Conservation (phyloP, 2,329 filamentous ascomycete genomes). For the Magnaporthiopsis incrustans region DNA sequence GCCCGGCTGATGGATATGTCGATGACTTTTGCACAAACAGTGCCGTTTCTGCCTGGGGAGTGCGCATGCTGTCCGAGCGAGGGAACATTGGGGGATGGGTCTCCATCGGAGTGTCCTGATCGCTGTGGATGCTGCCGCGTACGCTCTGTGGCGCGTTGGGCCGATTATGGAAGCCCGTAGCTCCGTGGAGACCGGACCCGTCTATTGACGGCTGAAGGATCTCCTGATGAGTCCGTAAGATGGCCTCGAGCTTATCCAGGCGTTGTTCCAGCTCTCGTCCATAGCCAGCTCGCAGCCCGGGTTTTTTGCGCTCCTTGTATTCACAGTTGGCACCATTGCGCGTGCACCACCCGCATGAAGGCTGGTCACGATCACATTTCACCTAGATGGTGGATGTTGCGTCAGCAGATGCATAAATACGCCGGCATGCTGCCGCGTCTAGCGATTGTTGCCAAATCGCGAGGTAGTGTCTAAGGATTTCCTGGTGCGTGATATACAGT, state of each 20-base stretch:
- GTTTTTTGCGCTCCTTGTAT: slow-evolving; percentile 63
- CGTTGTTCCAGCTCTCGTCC: slow-evolving; percentile 66
- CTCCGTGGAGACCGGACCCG: slow-evolving; percentile 11
- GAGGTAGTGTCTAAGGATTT: too few species aligned
- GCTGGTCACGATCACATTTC: slow-evolving; percentile 69
- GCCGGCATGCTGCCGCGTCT: slow-evolving; percentile 1
- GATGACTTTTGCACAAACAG: slow-evolving; percentile 56
- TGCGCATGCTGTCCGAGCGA: slow-evolving; percentile 37
- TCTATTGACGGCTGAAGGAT: slow-evolving; percentile 52
- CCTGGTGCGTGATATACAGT: too few species aligned
- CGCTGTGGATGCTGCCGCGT: slow-evolving; percentile 43
- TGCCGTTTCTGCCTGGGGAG: slow-evolving; percentile 48
- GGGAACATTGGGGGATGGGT: slow-evolving; percentile 34
- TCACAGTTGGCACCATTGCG: slow-evolving; percentile 56
- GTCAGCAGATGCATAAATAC: not conserved
- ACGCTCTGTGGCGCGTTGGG: slow-evolving; percentile 30
- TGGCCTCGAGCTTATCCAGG: slow-evolving; percentile 60
- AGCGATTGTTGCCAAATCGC: too few species aligned
- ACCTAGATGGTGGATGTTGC: slow-evolving; percentile 34
- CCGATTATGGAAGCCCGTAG: slow-evolving; percentile 15
- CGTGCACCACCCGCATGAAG: slow-evolving; percentile 61
- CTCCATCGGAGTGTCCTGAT: slow-evolving; percentile 49
- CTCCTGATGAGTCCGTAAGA: slow-evolving; percentile 57
- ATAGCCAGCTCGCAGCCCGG: slow-evolving; percentile 58
- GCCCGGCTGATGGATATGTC: slow-evolving; percentile 30